phyloP scores from a whole-genome alignment of 768 basidiomycete species.

The Suillus occidentalis region DNA sequence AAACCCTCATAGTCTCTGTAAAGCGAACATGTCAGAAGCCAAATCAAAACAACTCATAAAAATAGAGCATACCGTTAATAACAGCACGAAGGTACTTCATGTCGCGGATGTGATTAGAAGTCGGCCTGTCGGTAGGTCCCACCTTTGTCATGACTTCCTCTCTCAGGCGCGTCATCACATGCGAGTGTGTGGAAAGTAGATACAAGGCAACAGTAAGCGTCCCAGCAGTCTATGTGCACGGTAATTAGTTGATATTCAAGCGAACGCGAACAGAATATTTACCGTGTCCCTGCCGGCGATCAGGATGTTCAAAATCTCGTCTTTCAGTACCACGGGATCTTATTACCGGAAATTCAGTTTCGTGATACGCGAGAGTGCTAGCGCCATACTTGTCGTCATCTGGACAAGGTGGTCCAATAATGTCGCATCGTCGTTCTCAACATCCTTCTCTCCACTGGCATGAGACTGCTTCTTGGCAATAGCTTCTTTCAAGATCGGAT shows the following conservation, averaged over 20 bases:
- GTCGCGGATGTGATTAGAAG: slow-evolving; percentile 53
- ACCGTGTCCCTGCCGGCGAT: slow-evolving; percentile 29
- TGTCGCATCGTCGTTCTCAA: slow-evolving; percentile 41
- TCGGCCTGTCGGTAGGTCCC: slow-evolving; percentile 47
- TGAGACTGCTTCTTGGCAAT: slow-evolving; percentile 40
- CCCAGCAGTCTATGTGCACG: slow-evolving; percentile 34
- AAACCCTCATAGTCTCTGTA: slow-evolving; percentile 54
- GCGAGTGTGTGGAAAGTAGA: slow-evolving; percentile 50
- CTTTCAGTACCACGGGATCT: slow-evolving; percentile 31
- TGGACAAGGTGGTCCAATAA: slow-evolving; percentile 58
- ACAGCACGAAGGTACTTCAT: slow-evolving; percentile 68
- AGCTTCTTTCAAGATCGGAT: slow-evolving; percentile 46
- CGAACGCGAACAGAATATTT: not conserved
- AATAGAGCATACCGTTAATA: slow-evolving; percentile 49
- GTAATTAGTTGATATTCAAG: slow-evolving; percentile 34
- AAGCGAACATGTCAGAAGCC: not conserved
- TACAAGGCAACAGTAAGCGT: slow-evolving; percentile 40
- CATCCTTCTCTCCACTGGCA: slow-evolving; percentile 20
- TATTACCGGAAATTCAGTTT: not conserved
- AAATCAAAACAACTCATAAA: not conserved
- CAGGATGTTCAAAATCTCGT: slow-evolving; percentile 36
- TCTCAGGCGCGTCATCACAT: slow-evolving; percentile 45
- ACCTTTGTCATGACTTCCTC: slow-evolving; percentile 56
- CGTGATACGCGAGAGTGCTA: slow-evolving; percentile 32
- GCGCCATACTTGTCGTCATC: slow-evolving; percentile 40